phyloP scores from a whole-genome alignment of 345 rosid species.

The Eucalyptus leucophloia region DNA sequence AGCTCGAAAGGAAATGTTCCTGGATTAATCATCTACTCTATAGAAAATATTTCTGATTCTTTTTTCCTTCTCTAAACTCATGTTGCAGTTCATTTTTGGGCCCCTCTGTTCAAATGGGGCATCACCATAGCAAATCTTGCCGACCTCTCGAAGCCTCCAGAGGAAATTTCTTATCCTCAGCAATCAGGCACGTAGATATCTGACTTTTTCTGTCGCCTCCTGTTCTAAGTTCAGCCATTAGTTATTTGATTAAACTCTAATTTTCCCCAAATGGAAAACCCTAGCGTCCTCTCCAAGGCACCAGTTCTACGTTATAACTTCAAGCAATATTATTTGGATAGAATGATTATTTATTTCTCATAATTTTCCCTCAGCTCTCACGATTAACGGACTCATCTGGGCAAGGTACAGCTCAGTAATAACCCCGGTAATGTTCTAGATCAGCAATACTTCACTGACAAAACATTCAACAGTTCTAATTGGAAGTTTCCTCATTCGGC shows the following conservation, averaged over 20 bases:
- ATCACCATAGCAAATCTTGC: neutral
- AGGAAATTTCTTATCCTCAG: neutral
- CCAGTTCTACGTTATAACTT: neutral
- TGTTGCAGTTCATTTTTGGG: constrained; percentile 6
- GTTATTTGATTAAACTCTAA: neutral
- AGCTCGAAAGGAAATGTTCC: neutral
- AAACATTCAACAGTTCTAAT: neutral
- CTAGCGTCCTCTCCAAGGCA: neutral
- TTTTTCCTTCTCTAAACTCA: neutral
- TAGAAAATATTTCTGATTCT: neutral
- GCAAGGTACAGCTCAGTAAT: neutral
- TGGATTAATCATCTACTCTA: neutral
- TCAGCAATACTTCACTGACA: neutral
- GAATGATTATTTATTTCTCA: neutral
- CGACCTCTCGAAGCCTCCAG: neutral
- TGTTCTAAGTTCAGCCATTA: neutral
- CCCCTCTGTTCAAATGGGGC: constrained; percentile 9
- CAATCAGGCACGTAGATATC: neutral
- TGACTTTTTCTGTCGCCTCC: neutral
- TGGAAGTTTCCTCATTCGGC: neutral
- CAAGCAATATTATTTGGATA: neutral
- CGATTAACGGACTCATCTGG: neutral
- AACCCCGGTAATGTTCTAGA: neutral
- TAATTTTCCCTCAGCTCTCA: neutral
- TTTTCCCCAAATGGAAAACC: neutral